These are phyloP conservation scores for Urostyla sp. DNA, from an alignment of 73 alveolate genomes.

Conservation along the genomic window DNA sequence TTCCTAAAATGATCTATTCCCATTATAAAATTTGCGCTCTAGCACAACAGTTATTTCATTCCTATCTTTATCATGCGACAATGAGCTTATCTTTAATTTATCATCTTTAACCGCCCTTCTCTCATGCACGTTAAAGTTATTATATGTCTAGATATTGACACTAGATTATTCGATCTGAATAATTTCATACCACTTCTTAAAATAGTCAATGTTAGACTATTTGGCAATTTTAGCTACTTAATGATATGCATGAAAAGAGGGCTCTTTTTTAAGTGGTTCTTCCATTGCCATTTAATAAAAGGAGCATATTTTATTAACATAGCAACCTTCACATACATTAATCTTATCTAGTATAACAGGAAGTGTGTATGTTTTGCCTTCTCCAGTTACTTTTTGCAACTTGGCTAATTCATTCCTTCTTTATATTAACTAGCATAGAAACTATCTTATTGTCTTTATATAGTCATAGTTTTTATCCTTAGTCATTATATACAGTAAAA, in stretches of 20 bases:
- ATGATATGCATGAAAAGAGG: conserved; percentile 38
- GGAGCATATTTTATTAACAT: conserved; percentile 42
- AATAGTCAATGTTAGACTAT: conserved; percentile 19
- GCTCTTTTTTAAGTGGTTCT: conserved; percentile 21
- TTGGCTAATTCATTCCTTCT: conserved; percentile 66
- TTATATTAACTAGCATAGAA: conserved; percentile 34
- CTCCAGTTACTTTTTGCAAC: conserved; percentile 29
- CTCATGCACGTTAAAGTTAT: conserved; percentile 4
- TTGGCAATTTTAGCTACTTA: conserved; percentile 14
- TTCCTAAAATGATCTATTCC: conserved; percentile 11
- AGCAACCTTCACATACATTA: conserved; percentile 45
- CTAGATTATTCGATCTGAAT: conserved; percentile 43
- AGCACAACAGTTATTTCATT: conserved; percentile 20
- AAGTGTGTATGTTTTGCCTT: conserved; percentile 47
- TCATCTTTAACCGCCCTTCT: conserved; percentile 48
- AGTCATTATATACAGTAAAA: conserved; percentile 55
- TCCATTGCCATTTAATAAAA: conserved; percentile 46
- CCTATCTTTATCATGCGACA: background rate
- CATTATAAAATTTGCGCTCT: conserved; percentile 29
- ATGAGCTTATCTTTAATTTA: conserved; percentile 12
- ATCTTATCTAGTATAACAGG: conserved; percentile 46
- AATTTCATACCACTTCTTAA: conserved; percentile 58
- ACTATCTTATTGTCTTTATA: conserved; percentile 42
- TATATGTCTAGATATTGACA: background rate
- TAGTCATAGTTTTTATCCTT: conserved; percentile 53